Evolutionary conservation across 129 eudicot species (phyloP).

Genomic region (Dittrichia graveolens): DNA sequence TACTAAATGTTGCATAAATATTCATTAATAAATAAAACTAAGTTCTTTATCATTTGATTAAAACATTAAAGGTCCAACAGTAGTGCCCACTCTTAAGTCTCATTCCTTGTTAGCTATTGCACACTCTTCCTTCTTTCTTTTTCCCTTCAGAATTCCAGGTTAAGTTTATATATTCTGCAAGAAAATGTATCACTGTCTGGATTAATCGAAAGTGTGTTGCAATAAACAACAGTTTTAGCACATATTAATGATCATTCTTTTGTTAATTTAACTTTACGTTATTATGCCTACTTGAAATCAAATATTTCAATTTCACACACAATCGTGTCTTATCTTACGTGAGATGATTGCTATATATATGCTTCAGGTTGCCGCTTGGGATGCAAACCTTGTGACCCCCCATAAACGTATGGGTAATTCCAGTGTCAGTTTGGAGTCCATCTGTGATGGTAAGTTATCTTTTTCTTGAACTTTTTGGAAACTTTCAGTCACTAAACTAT

Average conservation of each 20-base stretch:
- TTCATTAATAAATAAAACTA: too few species aligned
- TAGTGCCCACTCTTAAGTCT: background rate
- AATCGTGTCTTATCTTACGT: slow-evolving; percentile 11
- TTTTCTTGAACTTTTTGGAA: slow-evolving; percentile 10
- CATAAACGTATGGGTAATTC: slow-evolving; percentile 99
- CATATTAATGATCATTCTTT: background rate
- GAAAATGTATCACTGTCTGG: background rate
- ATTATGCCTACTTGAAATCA: slow-evolving; percentile 14
- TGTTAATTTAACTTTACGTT: background rate
- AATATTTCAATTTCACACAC: background rate
- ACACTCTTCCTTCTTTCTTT: background rate
- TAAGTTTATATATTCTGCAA: background rate
- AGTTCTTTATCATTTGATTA: too few species aligned
- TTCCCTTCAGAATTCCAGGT: too few species aligned
- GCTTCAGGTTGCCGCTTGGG: slow-evolving; percentile 95
- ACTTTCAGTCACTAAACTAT: slow-evolving; percentile 18
- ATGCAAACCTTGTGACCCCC: slow-evolving; percentile 94
- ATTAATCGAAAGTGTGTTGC: background rate
- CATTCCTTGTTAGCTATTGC: slow-evolving; percentile 6
- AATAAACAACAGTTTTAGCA: background rate
- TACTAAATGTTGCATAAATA: too few species aligned
- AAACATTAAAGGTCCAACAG: too few species aligned
- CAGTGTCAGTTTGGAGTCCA: slow-evolving; percentile 51
- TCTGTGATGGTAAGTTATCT: slow-evolving; percentile 76
- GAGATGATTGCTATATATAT: slow-evolving; percentile 9